Evolutionary conservation across 179 eudicot genomes (phyloP).

Genomic region (Heliamphora pulchella): DNA sequence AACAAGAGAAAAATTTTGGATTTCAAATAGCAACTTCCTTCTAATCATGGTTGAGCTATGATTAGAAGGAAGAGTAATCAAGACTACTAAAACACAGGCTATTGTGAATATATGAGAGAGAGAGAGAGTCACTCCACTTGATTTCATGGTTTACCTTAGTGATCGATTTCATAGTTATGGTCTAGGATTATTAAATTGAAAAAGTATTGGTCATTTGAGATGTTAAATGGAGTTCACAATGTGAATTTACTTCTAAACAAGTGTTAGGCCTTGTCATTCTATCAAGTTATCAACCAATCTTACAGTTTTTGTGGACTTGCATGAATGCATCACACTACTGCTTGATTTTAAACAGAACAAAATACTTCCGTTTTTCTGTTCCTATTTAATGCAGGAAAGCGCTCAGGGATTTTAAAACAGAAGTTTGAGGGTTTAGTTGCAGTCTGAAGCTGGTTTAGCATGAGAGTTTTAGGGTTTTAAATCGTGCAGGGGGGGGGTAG

Average conservation of each 20-base stretch:
- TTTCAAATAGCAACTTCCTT: too few relatives aligned
- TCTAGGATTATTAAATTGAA: background rate
- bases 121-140: background rate
- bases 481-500: too few relatives aligned
- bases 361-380: background rate
- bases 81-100: too few relatives aligned
- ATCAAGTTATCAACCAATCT: background rate
- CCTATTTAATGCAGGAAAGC: too few relatives aligned
- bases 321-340: background rate
- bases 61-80: too few relatives aligned
- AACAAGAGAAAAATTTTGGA: too few relatives aligned
- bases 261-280: background rate
- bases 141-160: background rate
- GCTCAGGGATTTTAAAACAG: too few relatives aligned
- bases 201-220: background rate
- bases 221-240: background rate
- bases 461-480: too few relatives aligned
- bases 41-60: too few relatives aligned
- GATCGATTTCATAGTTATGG: background rate
- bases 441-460: too few relatives aligned
- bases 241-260: background rate
- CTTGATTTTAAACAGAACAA: background rate
- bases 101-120: too few relatives aligned
- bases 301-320: background rate
- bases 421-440: too few relatives aligned